Evolutionary conservation across 345 rosid genomes (phyloP).

Genomic region (Hibiscus trionum): DNA sequence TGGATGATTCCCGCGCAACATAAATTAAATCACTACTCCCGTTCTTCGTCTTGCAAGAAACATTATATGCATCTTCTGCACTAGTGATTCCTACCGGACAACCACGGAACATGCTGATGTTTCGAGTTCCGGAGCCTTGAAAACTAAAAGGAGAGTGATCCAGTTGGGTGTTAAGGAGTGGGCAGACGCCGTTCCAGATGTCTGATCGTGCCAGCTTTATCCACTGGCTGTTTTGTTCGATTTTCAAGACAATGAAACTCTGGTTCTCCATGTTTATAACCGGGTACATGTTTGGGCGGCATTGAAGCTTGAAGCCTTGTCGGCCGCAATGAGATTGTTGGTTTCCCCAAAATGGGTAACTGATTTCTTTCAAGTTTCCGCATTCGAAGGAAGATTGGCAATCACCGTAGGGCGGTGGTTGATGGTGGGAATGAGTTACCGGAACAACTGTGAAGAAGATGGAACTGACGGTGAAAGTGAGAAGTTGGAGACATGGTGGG

Average conservation of each 20-base stretch:
- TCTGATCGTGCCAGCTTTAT: neutral
- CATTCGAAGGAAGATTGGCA: neutral
- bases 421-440: neutral
- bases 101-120: neutral
- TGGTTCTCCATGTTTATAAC: neutral
- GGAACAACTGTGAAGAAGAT: neutral
- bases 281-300: neutral
- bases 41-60: neutral
- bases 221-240: neutral
- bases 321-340: neutral
- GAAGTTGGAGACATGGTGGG: neutral
- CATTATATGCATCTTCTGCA: too few relatives aligned
- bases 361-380: neutral
- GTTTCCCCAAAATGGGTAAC: slow-evolving; percentile 4
- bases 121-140: neutral
- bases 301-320: slow-evolving; percentile 8
- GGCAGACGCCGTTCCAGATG: neutral
- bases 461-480: neutral
- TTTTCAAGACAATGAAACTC: neutral
- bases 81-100: neutral
- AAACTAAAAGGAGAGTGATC: neutral
- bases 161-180: neutral
- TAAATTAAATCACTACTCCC: neutral
- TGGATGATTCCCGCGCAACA: neutral
- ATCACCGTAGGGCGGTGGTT: neutral